Conservation (phyloP, 306 rosid species). For the Vigna hirtella region DNA sequence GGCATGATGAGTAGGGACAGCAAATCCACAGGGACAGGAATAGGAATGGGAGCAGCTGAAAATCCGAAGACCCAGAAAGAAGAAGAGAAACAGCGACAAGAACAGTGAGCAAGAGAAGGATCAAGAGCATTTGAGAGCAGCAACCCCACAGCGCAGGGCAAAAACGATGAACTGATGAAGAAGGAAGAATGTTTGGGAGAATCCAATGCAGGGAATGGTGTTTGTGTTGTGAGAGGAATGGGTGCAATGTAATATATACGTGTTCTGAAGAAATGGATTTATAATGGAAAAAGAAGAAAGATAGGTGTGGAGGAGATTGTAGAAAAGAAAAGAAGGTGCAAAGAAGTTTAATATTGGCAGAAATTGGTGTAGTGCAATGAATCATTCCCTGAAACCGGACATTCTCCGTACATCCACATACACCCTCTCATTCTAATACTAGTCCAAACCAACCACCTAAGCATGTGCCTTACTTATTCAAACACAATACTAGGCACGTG, state of each 20-base stretch:
- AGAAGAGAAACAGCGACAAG: not conserved
- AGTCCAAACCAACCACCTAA: not conserved
- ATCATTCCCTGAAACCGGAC: not conserved
- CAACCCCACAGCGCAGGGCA: conserved; percentile 20
- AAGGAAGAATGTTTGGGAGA: not conserved
- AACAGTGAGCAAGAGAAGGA: not conserved
- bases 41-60: not conserved
- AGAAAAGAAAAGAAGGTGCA: conserved; percentile 6
- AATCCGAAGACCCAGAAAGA: not conserved
- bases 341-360: not conserved
- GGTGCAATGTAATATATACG: conserved; percentile 1
- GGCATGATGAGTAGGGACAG: not conserved
- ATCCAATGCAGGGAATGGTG: not conserved
- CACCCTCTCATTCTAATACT: not conserved
- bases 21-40: not conserved
- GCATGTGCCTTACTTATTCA: not conserved
- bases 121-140: conserved; percentile 24
- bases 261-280: not conserved
- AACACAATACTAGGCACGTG: not conserved
- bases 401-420: not conserved
- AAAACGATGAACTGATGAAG: not conserved
- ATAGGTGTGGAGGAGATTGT: not conserved
- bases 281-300: not conserved
- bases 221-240: not conserved
- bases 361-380: conserved; percentile 1